A percentile compares a stretch with the other conserved stretches of the same genome.
These are phyloP conservation scores for Colletotrichum melonis DNA, from an alignment of 2,329 filamentous ascomycete species.

Conservation along the genomic window DNA sequence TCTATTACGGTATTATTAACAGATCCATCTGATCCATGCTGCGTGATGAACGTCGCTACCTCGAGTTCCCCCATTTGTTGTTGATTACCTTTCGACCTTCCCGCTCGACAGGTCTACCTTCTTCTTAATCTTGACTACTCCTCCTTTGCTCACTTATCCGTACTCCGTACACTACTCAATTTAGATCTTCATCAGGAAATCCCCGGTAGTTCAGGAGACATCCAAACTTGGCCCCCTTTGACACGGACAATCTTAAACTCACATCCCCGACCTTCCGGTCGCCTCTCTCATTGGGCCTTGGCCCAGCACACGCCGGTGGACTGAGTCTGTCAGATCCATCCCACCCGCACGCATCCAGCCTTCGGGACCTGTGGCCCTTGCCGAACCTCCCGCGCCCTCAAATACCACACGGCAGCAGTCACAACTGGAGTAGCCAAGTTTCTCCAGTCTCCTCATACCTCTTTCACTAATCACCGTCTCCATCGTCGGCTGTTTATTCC, in stretches of 20 bases:
- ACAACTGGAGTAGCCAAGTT: constrained; percentile 19
- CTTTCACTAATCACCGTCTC: constrained; percentile 9
- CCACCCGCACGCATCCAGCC: constrained; percentile 14
- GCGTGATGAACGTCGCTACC: neutral
- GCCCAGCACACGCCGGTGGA: neutral
- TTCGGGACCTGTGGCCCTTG: constrained; percentile 19
- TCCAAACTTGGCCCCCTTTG: neutral
- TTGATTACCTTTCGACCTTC: neutral
- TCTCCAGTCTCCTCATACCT: constrained; percentile 16
- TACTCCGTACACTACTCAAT: neutral
- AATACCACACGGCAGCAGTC: constrained; percentile 25
- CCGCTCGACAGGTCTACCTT: neutral
- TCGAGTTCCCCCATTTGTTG: neutral
- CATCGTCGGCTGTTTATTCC: constrained; percentile 2
- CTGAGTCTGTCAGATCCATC: constrained; percentile 21
- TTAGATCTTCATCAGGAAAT: neutral
- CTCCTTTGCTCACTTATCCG: neutral
- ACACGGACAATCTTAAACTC: constrained; percentile 24
- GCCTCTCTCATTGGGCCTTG: constrained; percentile 3
- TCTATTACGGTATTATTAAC: constrained; percentile 21
- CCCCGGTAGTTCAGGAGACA: constrained; percentile 3
- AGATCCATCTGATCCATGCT: constrained; percentile 27
- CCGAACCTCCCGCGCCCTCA: constrained; percentile 30
- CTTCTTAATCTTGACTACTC: neutral
- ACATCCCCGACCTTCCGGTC: constrained; percentile 16